Evolutionary conservation across 164 flowering plant genomes (phyloP).

Genomic region (Aristolochia californica): DNA sequence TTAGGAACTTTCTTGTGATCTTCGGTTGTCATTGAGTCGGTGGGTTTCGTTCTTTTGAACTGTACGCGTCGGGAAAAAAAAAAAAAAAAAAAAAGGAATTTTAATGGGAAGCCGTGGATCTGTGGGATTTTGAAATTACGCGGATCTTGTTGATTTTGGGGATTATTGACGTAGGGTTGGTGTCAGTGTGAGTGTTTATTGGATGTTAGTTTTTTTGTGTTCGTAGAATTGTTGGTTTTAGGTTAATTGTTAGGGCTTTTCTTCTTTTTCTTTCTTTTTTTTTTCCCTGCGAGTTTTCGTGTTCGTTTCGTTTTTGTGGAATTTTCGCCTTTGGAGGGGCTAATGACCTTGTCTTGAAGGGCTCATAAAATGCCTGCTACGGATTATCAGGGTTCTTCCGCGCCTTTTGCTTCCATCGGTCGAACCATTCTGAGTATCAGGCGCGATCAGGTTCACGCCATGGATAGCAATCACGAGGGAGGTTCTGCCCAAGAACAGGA

Average conservation of each 20-base stretch:
- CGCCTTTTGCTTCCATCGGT: constrained; percentile 27
- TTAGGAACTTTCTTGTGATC: not conserved
- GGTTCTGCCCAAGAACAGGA: constrained; percentile 26
- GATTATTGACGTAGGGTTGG: too few relatives aligned
- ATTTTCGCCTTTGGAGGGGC: not conserved
- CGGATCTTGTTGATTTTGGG: too few relatives aligned
- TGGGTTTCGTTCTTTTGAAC: not conserved
- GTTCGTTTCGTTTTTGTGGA: too few relatives aligned
- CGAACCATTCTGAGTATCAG: constrained; percentile 58
- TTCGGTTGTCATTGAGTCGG: not conserved
- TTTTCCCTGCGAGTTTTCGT: too few relatives aligned
- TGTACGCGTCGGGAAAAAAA: too few relatives aligned
- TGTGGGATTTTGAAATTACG: not conserved
- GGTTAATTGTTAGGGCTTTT: not conserved
- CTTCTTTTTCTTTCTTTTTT: too few relatives aligned
- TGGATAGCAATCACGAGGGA: constrained; percentile 32
- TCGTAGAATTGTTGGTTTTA: not conserved
- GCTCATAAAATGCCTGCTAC: constrained; percentile 56
- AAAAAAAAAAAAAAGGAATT: not conserved
- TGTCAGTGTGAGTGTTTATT: not conserved
- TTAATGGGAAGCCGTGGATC: not conserved
- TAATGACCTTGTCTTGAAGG: not conserved
- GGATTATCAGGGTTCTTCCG: constrained; percentile 54
- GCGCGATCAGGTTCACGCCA: constrained; percentile 60
- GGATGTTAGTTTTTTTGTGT: not conserved